These are phyloP conservation scores for Alnus glutinosa DNA, from an alignment of 306 rosid species.

Conservation along the genomic window DNA sequence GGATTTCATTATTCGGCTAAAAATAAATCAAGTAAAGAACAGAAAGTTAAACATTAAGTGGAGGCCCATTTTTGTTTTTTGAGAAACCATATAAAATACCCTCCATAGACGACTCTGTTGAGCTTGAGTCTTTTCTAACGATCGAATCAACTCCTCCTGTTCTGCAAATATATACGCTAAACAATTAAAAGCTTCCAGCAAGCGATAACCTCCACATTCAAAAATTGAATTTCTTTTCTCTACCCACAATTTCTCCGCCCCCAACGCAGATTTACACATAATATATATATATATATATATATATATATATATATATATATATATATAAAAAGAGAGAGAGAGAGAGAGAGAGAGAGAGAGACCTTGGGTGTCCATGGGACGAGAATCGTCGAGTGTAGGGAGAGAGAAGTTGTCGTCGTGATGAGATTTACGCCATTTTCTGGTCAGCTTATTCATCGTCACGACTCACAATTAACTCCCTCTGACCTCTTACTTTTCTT, in stretches of 20 bases:
- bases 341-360: constrained; percentile 15
- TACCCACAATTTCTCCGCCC: background rate
- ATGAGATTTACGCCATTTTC: constrained; percentile 49
- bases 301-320: background rate
- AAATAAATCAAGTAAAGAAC: constrained; percentile 12
- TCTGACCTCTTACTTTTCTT: background rate
- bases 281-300: too few species aligned
- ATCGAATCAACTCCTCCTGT: constrained; percentile 79
- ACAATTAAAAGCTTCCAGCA: background rate
- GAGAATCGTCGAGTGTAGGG: constrained; percentile 60
- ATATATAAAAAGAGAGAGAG: constrained; percentile 13
- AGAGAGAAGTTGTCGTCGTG: constrained; percentile 48
- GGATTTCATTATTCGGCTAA: constrained; percentile 13
- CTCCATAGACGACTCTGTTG: constrained; percentile 82
- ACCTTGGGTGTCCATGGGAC: constrained; percentile 75
- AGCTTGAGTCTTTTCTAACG: constrained; percentile 59
- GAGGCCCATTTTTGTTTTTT: background rate
- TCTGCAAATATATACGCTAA: constrained; percentile 38
- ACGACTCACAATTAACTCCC: background rate
- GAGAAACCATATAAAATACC: constrained; percentile 39
- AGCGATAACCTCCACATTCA: background rate
- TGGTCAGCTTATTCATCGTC: constrained; percentile 62
- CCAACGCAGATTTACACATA: background rate
- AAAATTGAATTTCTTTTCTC: background rate
- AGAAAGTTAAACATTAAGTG: background rate